Evolutionary conservation across 805 yeast genomes (phyloP), one percentile per base, ranked within the genome.

Genomic region (Diddensiella transvaalensis): DNA sequence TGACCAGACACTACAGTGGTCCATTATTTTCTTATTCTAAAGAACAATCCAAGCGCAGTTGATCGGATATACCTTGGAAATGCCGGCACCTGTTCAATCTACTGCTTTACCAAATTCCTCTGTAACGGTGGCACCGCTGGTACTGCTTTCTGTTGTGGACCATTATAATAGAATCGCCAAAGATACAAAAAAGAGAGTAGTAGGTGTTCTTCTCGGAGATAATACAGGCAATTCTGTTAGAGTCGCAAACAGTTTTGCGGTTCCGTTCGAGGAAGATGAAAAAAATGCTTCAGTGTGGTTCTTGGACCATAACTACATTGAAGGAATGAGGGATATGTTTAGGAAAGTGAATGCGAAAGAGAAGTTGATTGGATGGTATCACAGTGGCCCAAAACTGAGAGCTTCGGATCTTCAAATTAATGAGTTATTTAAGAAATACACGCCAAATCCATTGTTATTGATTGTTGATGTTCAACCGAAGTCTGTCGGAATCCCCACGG

Each of bases 341-440:
- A 88, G 87, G 65, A 93, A 95, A 67, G 90, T 93, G 66, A 95
- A 90, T 70, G 99, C 99, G 17, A 90, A 87, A 70, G 99, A 93
- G 67, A 87, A 82, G 65, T 75, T 93, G 42, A 82, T 93, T 64
- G 99, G 99, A n/a, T 93, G 99, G 99, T 93, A 93, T 66, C 99
- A 93, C 68, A 84, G 96, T 5, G 99, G 99, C 3, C 97, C 98
- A 17, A 89, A 89, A 66, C 77, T 95, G 56, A 82, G 80, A 59
- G 78, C 90, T 1, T 83, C 95, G 13, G 99, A 93, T 64, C 73
- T 93, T 54, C 87, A 85, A 64, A 93, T 93, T 61, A 91, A 91
- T 65, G 96, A 93, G 56, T 69, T 85, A 46, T 89, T 93, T 73
- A 89, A 84, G 65, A 82, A 79, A 58, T 91, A 89, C 66, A 80